Percentiles rank a stretch among this genome's conserved stretches.
Evolutionary conservation across 805 yeast genomes (phyloP).

Genomic region (Teunomyces aglyptinius): DNA sequence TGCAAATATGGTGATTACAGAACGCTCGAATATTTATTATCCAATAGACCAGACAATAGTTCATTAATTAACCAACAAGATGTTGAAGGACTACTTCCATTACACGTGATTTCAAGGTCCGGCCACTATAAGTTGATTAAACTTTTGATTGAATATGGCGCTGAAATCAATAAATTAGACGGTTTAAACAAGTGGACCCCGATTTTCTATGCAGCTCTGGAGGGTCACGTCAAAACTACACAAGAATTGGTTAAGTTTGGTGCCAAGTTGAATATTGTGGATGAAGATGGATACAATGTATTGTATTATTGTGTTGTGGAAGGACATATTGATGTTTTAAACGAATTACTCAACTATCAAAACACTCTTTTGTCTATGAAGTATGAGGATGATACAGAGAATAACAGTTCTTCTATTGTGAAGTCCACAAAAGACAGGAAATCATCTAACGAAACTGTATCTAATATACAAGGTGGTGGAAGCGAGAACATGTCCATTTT

Average conservation of each 20-base stretch:
- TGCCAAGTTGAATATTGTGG: constrained; percentile 65
- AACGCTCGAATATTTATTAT: constrained; percentile 62
- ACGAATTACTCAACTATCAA: constrained; percentile 54
- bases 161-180: constrained; percentile 73
- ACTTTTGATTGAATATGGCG: constrained; percentile 66
- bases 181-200: constrained; percentile 94
- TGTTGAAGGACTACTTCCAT: constrained; percentile 85
- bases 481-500: constrained; percentile 21
- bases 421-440: not conserved
- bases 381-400: not conserved
- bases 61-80: constrained; percentile 51
- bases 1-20: constrained; percentile 79
- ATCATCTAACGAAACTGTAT: not conserved
- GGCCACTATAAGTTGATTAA: constrained; percentile 73
- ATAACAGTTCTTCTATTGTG: not conserved
- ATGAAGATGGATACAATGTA: constrained; percentile 79
- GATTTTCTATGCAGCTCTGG: constrained; percentile 82
- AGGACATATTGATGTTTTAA: constrained; percentile 82
- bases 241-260: constrained; percentile 67
- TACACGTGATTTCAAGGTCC: constrained; percentile 84
- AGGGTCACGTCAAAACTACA: constrained; percentile 74
- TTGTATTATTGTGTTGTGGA: constrained; percentile 91
- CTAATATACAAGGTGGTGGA: not conserved
- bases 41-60: constrained; percentile 23
- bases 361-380: constrained; percentile 10